Evolutionary conservation across 2,329 filamentous ascomycete genomes (phyloP).

Genomic region (Fulvia fulva): DNA sequence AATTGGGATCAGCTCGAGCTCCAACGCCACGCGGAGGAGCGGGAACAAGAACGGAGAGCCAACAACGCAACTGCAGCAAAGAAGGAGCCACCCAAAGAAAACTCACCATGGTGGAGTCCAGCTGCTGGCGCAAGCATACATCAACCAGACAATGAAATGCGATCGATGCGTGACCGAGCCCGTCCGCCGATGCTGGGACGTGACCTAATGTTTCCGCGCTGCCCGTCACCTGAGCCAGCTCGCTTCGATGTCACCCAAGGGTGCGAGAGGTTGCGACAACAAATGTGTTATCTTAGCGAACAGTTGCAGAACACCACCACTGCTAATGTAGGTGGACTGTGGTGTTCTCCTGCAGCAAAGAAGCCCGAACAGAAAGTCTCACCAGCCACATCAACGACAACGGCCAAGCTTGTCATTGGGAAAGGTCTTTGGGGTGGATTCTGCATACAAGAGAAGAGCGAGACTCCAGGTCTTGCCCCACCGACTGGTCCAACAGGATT

Average conservation of each 20-base stretch:
- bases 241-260: conserved; percentile 74
- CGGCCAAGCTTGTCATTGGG: conserved; percentile 18
- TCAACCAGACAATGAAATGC: conserved; percentile 42
- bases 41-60: conserved; percentile 50
- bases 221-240: conserved; percentile 76
- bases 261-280: conserved; percentile 46
- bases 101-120: conserved; percentile 40
- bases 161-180: conserved; percentile 55
- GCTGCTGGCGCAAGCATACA: conserved; percentile 26
- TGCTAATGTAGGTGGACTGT: conserved; percentile 55
- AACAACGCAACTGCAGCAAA: conserved; percentile 35
- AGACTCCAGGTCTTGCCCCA: conserved; percentile 34
- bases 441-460: conserved; percentile 46
- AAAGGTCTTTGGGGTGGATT: conserved; percentile 73
- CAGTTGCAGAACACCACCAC: conserved; percentile 41
- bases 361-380: conserved; percentile 7
- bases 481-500: conserved; percentile 46
- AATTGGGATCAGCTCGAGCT: conserved; percentile 76
- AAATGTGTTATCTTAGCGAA: conserved; percentile 50
- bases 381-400: conserved; percentile 11
- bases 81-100: conserved; percentile 12
- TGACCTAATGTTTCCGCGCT: conserved; percentile 76
- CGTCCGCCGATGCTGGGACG: conserved; percentile 83
- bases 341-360: conserved; percentile 38
- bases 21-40: conserved; percentile 69